These are phyloP conservation scores for Rhizoclosmatium globosum DNA, from an alignment of 192 early-diverging fungal species.

Conservation along the genomic window DNA sequence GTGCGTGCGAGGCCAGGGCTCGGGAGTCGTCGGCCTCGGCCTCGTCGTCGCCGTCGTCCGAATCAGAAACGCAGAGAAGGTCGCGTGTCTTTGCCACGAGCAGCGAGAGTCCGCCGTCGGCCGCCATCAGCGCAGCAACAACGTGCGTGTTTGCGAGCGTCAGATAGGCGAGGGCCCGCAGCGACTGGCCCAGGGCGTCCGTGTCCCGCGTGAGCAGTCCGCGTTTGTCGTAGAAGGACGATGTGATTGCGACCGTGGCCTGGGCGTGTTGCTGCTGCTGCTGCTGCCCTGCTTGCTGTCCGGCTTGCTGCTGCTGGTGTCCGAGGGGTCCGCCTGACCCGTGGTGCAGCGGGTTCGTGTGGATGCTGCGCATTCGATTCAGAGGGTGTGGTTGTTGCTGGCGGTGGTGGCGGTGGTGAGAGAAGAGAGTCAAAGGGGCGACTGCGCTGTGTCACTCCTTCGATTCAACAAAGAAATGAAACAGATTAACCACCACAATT, in stretches of 20 bases:
- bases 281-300: not conserved
- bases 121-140: slow-evolving; percentile 80
- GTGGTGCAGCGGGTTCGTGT: not conserved
- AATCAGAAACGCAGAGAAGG: not conserved
- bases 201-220: slow-evolving; percentile 93
- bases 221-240: slow-evolving; percentile 84
- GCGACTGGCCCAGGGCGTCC: slow-evolving; percentile 85
- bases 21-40: not conserved
- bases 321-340: not conserved
- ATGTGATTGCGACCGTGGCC: slow-evolving; percentile 38
- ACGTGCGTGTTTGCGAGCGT: slow-evolving; percentile 77
- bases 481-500: no score
- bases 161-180: slow-evolving; percentile 88
- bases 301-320: not conserved
- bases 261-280: not conserved
- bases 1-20: slow-evolving; percentile 17
- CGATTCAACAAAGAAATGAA: not conserved
- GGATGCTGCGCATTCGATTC: not conserved
- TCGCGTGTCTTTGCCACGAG: slow-evolving; percentile 76
- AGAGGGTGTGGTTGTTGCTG: not conserved
- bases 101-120: slow-evolving; percentile 89
- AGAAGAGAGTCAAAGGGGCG: no score
- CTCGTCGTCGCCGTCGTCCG: not conserved
- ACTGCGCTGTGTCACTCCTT: no score
- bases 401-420: not conserved